Evolutionary conservation across 495 filamentous ascomycete species (phyloP), one percentile per base, ranked within the genome.

Genomic region (Lichenothelia convexa): DNA sequence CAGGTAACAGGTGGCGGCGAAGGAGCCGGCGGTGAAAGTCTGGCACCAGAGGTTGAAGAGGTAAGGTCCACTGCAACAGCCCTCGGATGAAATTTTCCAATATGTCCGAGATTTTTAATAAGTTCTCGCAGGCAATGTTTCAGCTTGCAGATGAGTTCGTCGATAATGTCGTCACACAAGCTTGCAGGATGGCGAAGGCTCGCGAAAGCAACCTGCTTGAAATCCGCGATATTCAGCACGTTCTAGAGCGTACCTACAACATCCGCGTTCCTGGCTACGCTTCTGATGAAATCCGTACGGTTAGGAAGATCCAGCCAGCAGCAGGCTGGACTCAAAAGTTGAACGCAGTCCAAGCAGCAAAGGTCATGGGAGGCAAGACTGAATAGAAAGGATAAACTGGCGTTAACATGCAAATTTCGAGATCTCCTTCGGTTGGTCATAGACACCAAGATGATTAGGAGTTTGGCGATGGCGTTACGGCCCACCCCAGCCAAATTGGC

Each of bases 221-320:
- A 45, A 76, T 93, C 33, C 80, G 84, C 43, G 89, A 97, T 53
- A 70, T 97, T 34, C 89, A 94, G 59, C 75, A 94, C 21, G 75
- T 93, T 18, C 75, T 97, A 13, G 89, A 97, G 61, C 80, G 91
- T 38, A 86, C 84, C 53, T 94, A 91, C 70, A 94, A 95, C 57
- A 95, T 95, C 61, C 80, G 89, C 39, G 82, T 94, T 39, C 92
- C 89, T 0, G 89, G 89, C 22, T 94, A 91, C 57, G 74, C 83
- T 4, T 79, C 80, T 20, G 89, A 97, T 48, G 89, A 97, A 58
- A 68, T 93, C 40, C 73, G 89, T 38, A 94, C 83, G 2, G 86
- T 94, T 16, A 74, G 83, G 49, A 93, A 93, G 58, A 75, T 87
- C 18, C 77, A 85, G 53, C 89, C 89, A 4, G 72, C 82, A 32